Percentiles rank a stretch among this genome's conserved stretches.
These are phyloP conservation scores for Hypoxylon sp. DNA, from an alignment of 2,329 filamentous ascomycete genomes.

Conservation along the genomic window DNA sequence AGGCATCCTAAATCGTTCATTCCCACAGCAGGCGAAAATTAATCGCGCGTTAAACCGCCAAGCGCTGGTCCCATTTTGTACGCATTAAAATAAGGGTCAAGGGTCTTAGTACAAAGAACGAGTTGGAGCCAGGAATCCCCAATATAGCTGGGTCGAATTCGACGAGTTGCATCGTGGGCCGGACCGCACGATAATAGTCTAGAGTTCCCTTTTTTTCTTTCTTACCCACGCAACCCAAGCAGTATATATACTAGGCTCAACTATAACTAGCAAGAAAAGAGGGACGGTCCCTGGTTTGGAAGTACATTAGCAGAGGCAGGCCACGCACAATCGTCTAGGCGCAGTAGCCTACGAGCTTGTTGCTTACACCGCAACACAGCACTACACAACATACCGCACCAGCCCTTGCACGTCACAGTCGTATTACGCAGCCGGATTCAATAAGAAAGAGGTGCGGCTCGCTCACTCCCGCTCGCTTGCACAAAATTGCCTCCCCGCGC, in stretches of 20 bases:
- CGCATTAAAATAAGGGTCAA: slow-evolving; percentile 42
- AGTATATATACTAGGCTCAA: slow-evolving; percentile 43
- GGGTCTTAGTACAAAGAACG: slow-evolving; percentile 40
- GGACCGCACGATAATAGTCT: slow-evolving; percentile 47
- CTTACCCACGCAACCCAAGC: slow-evolving; percentile 30
- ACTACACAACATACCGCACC: slow-evolving; percentile 38
- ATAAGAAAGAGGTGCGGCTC: slow-evolving; percentile 50
- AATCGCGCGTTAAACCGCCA: slow-evolving; percentile 63
- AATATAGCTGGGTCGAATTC: slow-evolving; percentile 37
- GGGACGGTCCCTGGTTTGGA: slow-evolving; percentile 26
- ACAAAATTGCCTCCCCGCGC: slow-evolving; percentile 50
- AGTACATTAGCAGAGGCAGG: slow-evolving; percentile 35
- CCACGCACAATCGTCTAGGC: slow-evolving; percentile 46
- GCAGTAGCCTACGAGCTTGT: slow-evolving; percentile 43
- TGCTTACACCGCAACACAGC: slow-evolving; percentile 53
- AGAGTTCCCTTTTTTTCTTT: slow-evolving; percentile 32
- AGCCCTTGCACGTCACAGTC: slow-evolving; percentile 47
- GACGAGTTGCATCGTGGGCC: slow-evolving; percentile 48
- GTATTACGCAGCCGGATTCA: slow-evolving; percentile 52
- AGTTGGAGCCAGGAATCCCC: slow-evolving; percentile 29
- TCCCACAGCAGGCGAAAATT: slow-evolving; percentile 54
- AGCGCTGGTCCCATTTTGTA: slow-evolving; percentile 55
- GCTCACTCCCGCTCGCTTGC: slow-evolving; percentile 49
- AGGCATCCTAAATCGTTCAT: slow-evolving; percentile 45
- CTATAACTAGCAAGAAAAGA: slow-evolving; percentile 33